These are phyloP conservation scores for Mucor mucedo DNA, from an alignment of 371 early-diverging fungal species.

Conservation along the genomic window DNA sequence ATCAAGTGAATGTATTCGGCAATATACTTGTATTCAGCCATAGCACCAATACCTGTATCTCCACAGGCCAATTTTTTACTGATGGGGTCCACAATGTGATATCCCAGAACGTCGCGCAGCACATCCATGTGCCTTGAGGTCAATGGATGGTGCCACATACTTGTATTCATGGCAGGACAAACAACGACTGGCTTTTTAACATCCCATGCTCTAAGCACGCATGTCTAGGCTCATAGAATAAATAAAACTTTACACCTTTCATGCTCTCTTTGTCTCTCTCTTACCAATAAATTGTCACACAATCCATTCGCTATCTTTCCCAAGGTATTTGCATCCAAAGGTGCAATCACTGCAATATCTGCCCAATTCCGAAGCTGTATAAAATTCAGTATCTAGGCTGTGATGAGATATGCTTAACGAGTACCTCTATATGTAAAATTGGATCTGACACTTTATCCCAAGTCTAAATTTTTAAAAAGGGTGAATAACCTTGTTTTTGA, in stretches of 20 bases:
- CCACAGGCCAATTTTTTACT: constrained; percentile 91
- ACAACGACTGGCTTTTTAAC: constrained; percentile 68
- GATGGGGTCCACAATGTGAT: constrained; percentile 78
- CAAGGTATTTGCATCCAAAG: constrained; percentile 94
- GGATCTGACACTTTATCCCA: constrained; percentile 89
- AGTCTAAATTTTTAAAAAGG: constrained; percentile 33
- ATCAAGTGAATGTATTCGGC: not conserved
- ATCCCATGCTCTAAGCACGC: constrained; percentile 93
- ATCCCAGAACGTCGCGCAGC: constrained; percentile 58
- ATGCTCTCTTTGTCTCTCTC: not conserved
- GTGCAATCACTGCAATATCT: constrained; percentile 87
- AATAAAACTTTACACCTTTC: not conserved
- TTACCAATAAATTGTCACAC: constrained; percentile 92
- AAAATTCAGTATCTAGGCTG: not conserved
- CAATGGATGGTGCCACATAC: constrained; percentile 96
- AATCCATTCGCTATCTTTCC: constrained; percentile 91
- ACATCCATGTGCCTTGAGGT: constrained; percentile 75
- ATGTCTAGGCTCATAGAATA: constrained; percentile 66
- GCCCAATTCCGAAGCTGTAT: constrained; percentile 93
- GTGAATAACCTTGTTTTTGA: not conserved
- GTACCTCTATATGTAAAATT: constrained; percentile 92
- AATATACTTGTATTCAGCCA: constrained; percentile 31
- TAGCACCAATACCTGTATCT: constrained; percentile 58
- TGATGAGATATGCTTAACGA: too few relatives aligned
- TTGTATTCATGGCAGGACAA: constrained; percentile 97